Conservation (phyloP, 73 alveolate genomes). For the Paramecium tetraurelia region DNA sequence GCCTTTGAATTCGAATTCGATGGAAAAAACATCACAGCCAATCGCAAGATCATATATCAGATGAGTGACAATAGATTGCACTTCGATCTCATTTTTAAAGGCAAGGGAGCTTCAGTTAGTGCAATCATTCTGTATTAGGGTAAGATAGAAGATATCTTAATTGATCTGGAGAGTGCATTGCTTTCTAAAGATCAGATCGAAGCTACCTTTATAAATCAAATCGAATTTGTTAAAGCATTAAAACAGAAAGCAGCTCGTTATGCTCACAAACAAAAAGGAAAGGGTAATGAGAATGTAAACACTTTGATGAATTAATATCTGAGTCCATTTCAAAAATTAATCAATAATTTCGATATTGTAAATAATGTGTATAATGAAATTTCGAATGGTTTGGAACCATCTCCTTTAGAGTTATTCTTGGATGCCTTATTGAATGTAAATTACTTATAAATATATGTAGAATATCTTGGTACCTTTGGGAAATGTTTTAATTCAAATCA, state of each 20-base stretch:
- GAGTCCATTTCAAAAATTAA: not conserved
- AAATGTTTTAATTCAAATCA: not conserved
- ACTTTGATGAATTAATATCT: not conserved
- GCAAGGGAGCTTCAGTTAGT: constrained; percentile 8
- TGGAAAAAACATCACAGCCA: not conserved
- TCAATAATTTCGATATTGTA: not conserved
- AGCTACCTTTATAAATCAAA: not conserved
- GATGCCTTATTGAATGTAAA: not conserved
- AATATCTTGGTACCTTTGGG: not conserved
- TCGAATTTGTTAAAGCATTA: constrained; percentile 7
- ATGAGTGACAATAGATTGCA: not conserved
- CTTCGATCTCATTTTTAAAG: not conserved
- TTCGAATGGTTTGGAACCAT: not conserved
- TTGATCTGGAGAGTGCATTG: constrained; percentile 24
- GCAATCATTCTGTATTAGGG: constrained; percentile 26
- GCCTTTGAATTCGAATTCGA: not conserved
- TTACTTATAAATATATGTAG: not conserved
- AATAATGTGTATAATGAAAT: not conserved
- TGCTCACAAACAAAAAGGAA: not conserved
- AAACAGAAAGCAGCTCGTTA: constrained; percentile 5
- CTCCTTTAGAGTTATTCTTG: not conserved
- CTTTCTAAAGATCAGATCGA: constrained; percentile 16
- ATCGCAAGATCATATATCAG: not conserved
- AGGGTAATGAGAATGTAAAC: not conserved
- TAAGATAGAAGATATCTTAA: not conserved